Percentiles rank a stretch among this genome's conserved stretches.
These are phyloP conservation scores for Paracorniculantispora psalliotae DNA, from an alignment of 2,329 filamentous ascomycete species.

Conservation along the genomic window DNA sequence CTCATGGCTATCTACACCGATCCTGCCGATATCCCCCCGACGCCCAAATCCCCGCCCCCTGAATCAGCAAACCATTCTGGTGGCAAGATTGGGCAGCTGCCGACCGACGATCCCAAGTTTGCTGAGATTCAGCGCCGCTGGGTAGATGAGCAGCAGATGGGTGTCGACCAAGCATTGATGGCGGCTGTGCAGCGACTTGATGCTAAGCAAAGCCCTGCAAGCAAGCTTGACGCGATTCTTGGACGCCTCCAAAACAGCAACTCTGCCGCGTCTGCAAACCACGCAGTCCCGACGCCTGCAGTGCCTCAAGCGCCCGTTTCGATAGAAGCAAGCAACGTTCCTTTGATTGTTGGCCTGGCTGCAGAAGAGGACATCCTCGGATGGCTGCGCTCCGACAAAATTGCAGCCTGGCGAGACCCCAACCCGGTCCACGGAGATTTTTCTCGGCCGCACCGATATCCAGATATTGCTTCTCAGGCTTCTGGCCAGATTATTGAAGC, in stretches of 20 bases:
- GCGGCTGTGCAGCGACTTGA: conserved; percentile 41
- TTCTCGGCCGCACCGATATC: conserved; percentile 33
- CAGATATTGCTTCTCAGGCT: conserved; percentile 38
- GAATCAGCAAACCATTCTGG: conserved; percentile 26
- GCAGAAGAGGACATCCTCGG: conserved; percentile 38
- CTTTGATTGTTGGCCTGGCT: conserved; percentile 27
- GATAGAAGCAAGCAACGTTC: conserved; percentile 21
- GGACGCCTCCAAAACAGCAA: conserved; percentile 27
- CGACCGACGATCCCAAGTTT: conserved; percentile 35
- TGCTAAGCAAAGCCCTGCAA: conserved; percentile 29
- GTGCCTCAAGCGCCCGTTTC: neutral
- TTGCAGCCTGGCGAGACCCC: conserved; percentile 39
- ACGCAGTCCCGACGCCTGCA: neutral
- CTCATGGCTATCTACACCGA: conserved; percentile 58
- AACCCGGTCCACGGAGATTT: conserved; percentile 32
- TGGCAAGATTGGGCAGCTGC: conserved; percentile 31
- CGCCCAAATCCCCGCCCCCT: conserved; percentile 48
- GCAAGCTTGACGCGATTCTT: conserved; percentile 37
- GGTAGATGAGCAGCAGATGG: conserved; percentile 42
- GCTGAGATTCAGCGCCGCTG: conserved; percentile 47
- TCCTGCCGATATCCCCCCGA: conserved; percentile 49
- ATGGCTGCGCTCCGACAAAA: conserved; percentile 40
- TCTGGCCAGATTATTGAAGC: conserved; percentile 40
- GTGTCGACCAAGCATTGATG: conserved; percentile 37
- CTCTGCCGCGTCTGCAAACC: conserved; percentile 3